Conservation (phyloP, 2,329 filamentous ascomycete genomes). For the Aaosphaeria arxii region DNA sequence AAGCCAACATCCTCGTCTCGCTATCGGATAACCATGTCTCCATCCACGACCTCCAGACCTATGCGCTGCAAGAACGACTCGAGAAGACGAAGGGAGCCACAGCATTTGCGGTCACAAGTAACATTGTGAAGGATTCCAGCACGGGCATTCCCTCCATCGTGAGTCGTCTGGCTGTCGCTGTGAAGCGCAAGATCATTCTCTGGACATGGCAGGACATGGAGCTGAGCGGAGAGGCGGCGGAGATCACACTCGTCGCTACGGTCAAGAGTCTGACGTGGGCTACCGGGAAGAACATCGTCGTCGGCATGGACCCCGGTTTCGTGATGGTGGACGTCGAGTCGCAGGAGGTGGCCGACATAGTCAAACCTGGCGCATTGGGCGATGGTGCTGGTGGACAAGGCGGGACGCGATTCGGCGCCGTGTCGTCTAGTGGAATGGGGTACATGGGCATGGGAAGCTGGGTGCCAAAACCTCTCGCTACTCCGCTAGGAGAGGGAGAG, state of each 20-base stretch:
- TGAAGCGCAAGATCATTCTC: conserved; percentile 83
- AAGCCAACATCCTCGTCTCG: conserved; percentile 86
- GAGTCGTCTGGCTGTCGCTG: conserved; percentile 83
- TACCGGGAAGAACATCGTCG: conserved; percentile 79
- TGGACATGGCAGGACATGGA: conserved; percentile 99
- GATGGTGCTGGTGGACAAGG: conserved; percentile 60
- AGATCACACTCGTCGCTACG: conserved; percentile 76
- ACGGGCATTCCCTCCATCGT: conserved; percentile 92
- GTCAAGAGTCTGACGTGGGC: conserved; percentile 92
- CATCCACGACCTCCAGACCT: conserved; percentile 84
- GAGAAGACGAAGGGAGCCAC: conserved; percentile 82
- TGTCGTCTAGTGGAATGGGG: conserved; percentile 84
- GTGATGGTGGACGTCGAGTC: conserved; percentile 81
- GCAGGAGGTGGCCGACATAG: conserved; percentile 72
- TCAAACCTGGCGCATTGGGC: conserved; percentile 70
- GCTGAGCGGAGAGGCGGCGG: conserved; percentile 67
- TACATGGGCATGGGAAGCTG: conserved; percentile 94
- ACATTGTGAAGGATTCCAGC: conserved; percentile 84
- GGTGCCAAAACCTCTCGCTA: conserved; percentile 84
- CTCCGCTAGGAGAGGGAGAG: conserved; percentile 77
- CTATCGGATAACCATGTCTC: conserved; percentile 87
- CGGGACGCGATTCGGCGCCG: conserved; percentile 74
- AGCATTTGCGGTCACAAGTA: conserved; percentile 89
- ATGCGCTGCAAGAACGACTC: conserved; percentile 76
- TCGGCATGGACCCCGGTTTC: conserved; percentile 88